Conservation (phyloP, 805 yeast species). For the Pichia exigua region DNA sequence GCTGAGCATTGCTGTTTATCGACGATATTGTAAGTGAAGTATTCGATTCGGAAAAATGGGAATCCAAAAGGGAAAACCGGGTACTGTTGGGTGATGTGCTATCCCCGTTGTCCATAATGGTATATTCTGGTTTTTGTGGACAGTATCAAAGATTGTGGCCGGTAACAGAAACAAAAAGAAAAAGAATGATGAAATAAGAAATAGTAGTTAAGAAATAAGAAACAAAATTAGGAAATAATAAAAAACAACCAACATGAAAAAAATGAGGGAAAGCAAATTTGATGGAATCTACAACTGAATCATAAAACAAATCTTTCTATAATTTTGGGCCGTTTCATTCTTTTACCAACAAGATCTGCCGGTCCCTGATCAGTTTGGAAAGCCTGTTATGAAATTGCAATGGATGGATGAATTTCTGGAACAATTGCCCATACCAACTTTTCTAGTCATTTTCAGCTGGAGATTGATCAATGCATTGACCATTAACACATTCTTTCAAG, state of each 20-base stretch:
- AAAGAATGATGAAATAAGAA: too few species aligned
- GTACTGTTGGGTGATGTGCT: background rate
- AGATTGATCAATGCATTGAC: slow-evolving; percentile 58
- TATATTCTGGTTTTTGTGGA: background rate
- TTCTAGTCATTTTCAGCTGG: slow-evolving; percentile 27
- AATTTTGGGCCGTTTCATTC: too few species aligned
- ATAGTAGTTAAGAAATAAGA: too few species aligned
- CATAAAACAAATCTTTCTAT: too few species aligned
- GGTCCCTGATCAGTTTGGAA: background rate
- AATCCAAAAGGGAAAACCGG: background rate
- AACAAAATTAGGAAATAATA: background rate
- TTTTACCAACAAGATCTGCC: too few species aligned
- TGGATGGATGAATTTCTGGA: background rate
- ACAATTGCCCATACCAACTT: background rate
- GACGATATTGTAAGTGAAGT: background rate
- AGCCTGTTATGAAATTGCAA: background rate
- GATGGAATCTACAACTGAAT: too few species aligned
- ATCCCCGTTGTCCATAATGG: background rate
- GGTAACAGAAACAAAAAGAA: background rate
- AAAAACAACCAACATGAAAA: background rate
- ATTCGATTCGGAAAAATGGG: background rate
- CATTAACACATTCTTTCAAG: slow-evolving; percentile 77
- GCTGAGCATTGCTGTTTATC: background rate
- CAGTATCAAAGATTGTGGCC: background rate
- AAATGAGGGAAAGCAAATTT: background rate